Base-by-base conservation (phyloP, 331 rosid genomes). In the Stylosanthes scabra region DNA sequence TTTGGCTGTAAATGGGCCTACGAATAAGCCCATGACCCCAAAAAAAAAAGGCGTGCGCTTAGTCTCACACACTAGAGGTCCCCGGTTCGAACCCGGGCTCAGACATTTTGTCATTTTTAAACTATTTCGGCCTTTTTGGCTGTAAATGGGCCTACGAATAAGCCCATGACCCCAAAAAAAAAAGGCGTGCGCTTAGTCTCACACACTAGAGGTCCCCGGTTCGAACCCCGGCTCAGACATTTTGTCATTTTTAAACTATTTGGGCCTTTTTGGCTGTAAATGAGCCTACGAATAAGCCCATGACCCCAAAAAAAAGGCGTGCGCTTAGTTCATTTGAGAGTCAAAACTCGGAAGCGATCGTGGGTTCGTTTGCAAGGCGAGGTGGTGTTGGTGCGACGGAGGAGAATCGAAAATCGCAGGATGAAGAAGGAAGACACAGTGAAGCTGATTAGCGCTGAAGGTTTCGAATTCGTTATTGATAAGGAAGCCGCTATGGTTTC, bases 371-470 rank as follows among this genome's bases (percentile, higher is more conserved):
- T 11, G 44, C 45, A 7, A 13, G 13, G 70, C 2, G 28, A 25
- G 6, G 5, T 34, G 28, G 45, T 34, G 3, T 62, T 3, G 66
- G 51, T 2, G 63, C 10, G 47, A 20, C 10, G 47, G 12, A 63
- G 31, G 29, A 65, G 57, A 10, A 44, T 28, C 63, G 9, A 14
- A 5, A 8, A 2, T 11, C 60, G 57, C 31, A 74, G 76, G 79
- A 91, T 91, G 97, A 89, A 56, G 91, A 91, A 87, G 86, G 96
- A 91, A 83, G 97, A 87, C 50, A 87, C 90, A 1, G 91, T 91
- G 75, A 91, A 91, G 82, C 88, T 94, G 69, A 89, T 93, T 86
- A 95, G 99, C 73, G 92, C 97, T 11, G 98, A 95, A 76, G 99
- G 97, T 28, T 95, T 95, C 82, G 97, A 95, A 81, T 95, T 95